Evolutionary conservation across 225 moss, liverwort and hornwort genomes (phyloP).

Genomic region (Climacium dendroides): DNA sequence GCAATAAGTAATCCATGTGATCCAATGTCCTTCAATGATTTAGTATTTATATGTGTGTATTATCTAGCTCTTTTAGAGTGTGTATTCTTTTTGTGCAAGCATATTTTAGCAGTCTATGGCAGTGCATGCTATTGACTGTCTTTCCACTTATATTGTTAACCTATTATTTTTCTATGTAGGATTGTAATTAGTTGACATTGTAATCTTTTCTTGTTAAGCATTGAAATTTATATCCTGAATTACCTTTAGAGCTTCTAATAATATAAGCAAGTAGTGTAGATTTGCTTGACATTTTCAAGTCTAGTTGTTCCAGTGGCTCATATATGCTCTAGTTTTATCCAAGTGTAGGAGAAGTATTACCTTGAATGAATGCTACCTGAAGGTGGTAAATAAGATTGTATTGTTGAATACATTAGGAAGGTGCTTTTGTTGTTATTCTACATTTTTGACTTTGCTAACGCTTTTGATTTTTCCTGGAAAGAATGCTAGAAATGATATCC

Average conservation of each 20-base stretch:
- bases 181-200: neutral
- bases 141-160: neutral
- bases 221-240: neutral
- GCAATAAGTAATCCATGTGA: constrained; percentile 1
- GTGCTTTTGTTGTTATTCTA: constrained; percentile 27
- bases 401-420: constrained; percentile 26
- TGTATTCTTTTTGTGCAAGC: neutral
- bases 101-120: neutral
- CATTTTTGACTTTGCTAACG: constrained; percentile 41
- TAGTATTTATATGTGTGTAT: neutral
- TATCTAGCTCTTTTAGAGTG: neutral
- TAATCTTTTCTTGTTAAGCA: neutral
- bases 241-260: neutral
- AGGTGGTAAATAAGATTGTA: constrained; percentile 48
- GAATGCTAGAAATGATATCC: constrained; percentile 37
- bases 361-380: constrained; percentile 50
- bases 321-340: neutral
- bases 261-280: neutral
- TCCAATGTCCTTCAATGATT: neutral
- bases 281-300: neutral
- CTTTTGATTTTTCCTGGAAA: constrained; percentile 36
- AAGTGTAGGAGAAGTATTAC: constrained; percentile 44
- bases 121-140: neutral
- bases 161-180: neutral
- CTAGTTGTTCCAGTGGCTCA: neutral